Evolutionary conservation across 129 eudicot genomes (phyloP).

Genomic region (Flaveria brownii): DNA sequence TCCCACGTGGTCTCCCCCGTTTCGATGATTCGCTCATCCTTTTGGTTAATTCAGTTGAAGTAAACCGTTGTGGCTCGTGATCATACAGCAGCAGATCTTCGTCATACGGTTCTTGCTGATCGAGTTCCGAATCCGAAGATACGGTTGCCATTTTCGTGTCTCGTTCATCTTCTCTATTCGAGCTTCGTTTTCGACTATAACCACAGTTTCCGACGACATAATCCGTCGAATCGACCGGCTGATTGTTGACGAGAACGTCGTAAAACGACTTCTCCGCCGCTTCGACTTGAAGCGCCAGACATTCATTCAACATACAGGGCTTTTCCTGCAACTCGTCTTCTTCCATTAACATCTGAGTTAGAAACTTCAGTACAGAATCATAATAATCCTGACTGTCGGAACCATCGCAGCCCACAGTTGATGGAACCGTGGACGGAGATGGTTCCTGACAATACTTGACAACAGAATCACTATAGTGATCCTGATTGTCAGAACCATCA

Average conservation of each 20-base stretch:
- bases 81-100: slow-evolving; percentile 32
- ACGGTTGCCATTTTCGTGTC: slow-evolving; percentile 22
- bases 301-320: slow-evolving; percentile 55
- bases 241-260: slow-evolving; percentile 41
- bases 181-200: slow-evolving; percentile 31
- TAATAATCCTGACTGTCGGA: slow-evolving; percentile 42
- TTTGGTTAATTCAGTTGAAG: background rate
- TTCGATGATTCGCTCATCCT: slow-evolving; percentile 28
- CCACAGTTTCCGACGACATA: background rate
- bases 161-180: slow-evolving; percentile 18
- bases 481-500: background rate
- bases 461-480: too few species aligned
- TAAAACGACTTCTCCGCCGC: slow-evolving; percentile 61
- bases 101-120: slow-evolving; percentile 30
- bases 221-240: slow-evolving; percentile 19
- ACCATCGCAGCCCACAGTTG: slow-evolving; percentile 16
- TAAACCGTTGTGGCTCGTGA: slow-evolving; percentile 23
- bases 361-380: slow-evolving; percentile 49
- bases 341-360: slow-evolving; percentile 63
- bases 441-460: background rate
- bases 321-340: slow-evolving; percentile 54
- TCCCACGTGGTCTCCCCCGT: slow-evolving; percentile 44
- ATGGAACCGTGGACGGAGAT: background rate
- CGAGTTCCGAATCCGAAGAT: slow-evolving; percentile 4
- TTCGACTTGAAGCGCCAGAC: slow-evolving; percentile 52